Conservation (phyloP, 768 basidiomycete species). For the Tricholomella constricta region DNA sequence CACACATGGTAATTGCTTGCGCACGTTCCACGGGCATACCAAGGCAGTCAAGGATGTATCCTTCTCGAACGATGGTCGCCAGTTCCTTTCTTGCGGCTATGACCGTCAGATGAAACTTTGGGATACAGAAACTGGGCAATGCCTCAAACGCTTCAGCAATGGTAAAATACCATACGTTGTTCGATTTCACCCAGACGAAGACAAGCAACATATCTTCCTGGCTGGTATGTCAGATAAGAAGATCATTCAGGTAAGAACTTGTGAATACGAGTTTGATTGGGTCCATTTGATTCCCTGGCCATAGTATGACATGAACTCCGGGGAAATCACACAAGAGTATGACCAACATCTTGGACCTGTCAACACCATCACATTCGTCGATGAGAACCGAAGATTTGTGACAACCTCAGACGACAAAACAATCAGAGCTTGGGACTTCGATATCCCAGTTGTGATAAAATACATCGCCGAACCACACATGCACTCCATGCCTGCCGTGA, state of each 20-base stretch:
- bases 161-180: slow-evolving; percentile 97
- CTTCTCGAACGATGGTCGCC: slow-evolving; percentile 90
- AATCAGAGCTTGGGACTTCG: slow-evolving; percentile 98
- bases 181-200: slow-evolving; percentile 93
- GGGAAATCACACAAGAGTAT: slow-evolving; percentile 97
- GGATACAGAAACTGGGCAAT: slow-evolving; percentile 99
- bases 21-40: slow-evolving; percentile 96
- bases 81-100: slow-evolving; percentile 91
- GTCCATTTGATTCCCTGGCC: slow-evolving; percentile 20
- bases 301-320: slow-evolving; percentile 93
- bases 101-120: slow-evolving; percentile 98
- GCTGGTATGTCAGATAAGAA: slow-evolving; percentile 99
- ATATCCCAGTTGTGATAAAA: slow-evolving; percentile 99
- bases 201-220: slow-evolving; percentile 94
- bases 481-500: slow-evolving; percentile 99
- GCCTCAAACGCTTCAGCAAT: slow-evolving; percentile 94
- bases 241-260: slow-evolving; percentile 82
- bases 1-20: slow-evolving; percentile 92
- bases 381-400: slow-evolving; percentile 95
- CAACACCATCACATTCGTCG: slow-evolving; percentile 98
- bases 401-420: slow-evolving; percentile 99
- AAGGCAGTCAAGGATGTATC: slow-evolving; percentile 96
- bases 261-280: background rate
- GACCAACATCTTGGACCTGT: slow-evolving; percentile 98
- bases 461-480: slow-evolving; percentile 99